Evolutionary conservation across 225 moss, liverwort and hornwort species (phyloP), one percentile per base, ranked within the genome.

Genomic region (Pseudoscleropodium purum): DNA sequence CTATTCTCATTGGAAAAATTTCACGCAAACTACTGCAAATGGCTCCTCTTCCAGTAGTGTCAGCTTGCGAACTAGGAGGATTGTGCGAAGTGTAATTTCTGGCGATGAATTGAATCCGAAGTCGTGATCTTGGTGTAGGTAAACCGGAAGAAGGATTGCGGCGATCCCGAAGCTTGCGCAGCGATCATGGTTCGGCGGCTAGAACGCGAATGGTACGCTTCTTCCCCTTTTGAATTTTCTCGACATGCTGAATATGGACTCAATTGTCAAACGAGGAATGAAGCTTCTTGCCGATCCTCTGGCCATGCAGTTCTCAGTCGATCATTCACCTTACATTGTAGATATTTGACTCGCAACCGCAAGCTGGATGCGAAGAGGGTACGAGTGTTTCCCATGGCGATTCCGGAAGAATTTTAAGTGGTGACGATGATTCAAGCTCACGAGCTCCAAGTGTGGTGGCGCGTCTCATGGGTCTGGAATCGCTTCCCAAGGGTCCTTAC

Each of bases 391-490:
- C 73, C 62, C 72, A 51, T 56, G 84, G 14, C 17, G 85, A 37
- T 72, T 87, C 94, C 72, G 81, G 78, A n/a, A 52, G 60, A 54
- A 57, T 61, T 70, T 60, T 72, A 3, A 33, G 23, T 25, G 87
- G 51, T 19, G 85, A 76, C 19, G 91, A 88, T 66, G 76, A 24
- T 25, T 75, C 89, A 30, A 91, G 88, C 75, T 83, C 85, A 57
- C 90, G 95, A 92, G 93, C 94, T 41, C 98, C 98, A 9, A 93
- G 98, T 61, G 94, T 98, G 90, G 98, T 98, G 84, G 96, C 96
- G 57, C 93, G 98, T 65, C 91, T 98, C 86, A 98, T 98, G 98
- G 98, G 98, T 27, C 89, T 98, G 49, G 98, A 98, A 45, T 95
- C 98, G 47, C 83, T 97, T 16, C 97, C 97, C 15, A 95, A 96